Conservation (phyloP, 441 rosid genomes). For the Aleurites moluccanus region DNA sequence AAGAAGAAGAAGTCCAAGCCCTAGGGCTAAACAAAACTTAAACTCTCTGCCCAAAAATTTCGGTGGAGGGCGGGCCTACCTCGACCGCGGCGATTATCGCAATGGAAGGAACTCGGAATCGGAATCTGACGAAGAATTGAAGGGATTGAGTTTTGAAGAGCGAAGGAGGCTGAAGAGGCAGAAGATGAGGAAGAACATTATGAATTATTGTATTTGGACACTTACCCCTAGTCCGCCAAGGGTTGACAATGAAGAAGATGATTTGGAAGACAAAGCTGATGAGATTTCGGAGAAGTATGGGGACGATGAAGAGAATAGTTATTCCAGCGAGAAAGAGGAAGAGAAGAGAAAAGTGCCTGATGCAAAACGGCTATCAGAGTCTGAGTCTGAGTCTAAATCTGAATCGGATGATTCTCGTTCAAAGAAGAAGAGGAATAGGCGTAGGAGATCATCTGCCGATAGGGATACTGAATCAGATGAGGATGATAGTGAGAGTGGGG, state of each 20-base stretch:
- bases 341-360: slow-evolving; percentile 29
- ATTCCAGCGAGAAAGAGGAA: slow-evolving; percentile 37
- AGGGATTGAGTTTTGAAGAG: slow-evolving; percentile 71
- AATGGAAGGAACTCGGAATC: slow-evolving; percentile 55
- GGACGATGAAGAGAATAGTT: slow-evolving; percentile 27
- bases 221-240: slow-evolving; percentile 31
- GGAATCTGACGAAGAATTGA: slow-evolving; percentile 85
- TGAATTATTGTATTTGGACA: slow-evolving; percentile 63
- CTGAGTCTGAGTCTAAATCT: slow-evolving; percentile 22
- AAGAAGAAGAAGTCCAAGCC: slow-evolving; percentile 32
- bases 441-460: slow-evolving; percentile 30
- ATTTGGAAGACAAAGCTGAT: slow-evolving; percentile 24
- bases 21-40: slow-evolving; percentile 32
- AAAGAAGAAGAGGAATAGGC: slow-evolving; percentile 28
- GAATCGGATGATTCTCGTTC: slow-evolving; percentile 18
- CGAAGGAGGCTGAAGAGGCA: slow-evolving; percentile 77
- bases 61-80: slow-evolving; percentile 45
- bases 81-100: slow-evolving; percentile 44
- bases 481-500: slow-evolving; percentile 40
- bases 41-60: slow-evolving; percentile 60
- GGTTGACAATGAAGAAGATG: slow-evolving; percentile 44
- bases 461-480: slow-evolving; percentile 48
- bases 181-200: slow-evolving; percentile 62
- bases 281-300: slow-evolving; percentile 21
- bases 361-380: slow-evolving; percentile 22